A percentile compares a stretch with the other conserved stretches of the same genome.
These are phyloP conservation scores for Triadica sebifera DNA, from an alignment of 345 rosid species.

Conservation along the genomic window DNA sequence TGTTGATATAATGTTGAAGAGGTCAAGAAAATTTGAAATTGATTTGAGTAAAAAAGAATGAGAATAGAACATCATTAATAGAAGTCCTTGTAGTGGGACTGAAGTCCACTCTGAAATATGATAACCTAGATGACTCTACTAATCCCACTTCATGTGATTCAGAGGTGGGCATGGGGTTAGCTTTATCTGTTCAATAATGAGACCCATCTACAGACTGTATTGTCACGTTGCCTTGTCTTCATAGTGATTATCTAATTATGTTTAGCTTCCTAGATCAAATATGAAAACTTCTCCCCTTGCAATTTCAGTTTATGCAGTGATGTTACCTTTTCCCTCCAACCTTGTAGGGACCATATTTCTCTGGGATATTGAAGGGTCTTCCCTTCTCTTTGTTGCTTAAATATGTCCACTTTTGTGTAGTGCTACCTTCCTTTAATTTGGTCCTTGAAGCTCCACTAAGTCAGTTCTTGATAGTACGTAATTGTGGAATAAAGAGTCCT, in stretches of 20 bases:
- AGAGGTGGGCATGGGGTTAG: conserved; percentile 14
- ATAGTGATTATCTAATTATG: conserved; percentile 21
- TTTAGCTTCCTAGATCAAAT: too few species aligned
- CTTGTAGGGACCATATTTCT: background rate
- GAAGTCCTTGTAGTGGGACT: background rate
- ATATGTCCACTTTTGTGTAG: conserved; percentile 9
- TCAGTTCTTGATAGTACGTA: background rate
- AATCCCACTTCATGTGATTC: conserved; percentile 23
- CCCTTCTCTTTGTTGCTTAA: background rate
- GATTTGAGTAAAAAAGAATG: background rate
- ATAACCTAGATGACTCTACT: conserved; percentile 18
- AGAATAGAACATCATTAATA: background rate
- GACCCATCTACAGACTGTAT: background rate
- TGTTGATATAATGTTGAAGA: background rate
- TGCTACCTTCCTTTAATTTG: conserved; percentile 15
- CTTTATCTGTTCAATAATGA: conserved; percentile 22
- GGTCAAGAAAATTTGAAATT: conserved; percentile 1
- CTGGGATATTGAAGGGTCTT: background rate
- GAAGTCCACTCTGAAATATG: conserved; percentile 2
- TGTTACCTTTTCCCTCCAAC: background rate
- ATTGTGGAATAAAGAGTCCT: conserved; percentile 3
- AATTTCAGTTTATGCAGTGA: background rate
- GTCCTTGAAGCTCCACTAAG: conserved; percentile 22
- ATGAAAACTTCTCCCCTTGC: conserved; percentile 11
- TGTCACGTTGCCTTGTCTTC: conserved; percentile 14